Percentiles rank a stretch among this genome's conserved stretches.
Evolutionary conservation across 495 filamentous ascomycete species (phyloP).

Genomic region (Saxophila tyrrhenica): DNA sequence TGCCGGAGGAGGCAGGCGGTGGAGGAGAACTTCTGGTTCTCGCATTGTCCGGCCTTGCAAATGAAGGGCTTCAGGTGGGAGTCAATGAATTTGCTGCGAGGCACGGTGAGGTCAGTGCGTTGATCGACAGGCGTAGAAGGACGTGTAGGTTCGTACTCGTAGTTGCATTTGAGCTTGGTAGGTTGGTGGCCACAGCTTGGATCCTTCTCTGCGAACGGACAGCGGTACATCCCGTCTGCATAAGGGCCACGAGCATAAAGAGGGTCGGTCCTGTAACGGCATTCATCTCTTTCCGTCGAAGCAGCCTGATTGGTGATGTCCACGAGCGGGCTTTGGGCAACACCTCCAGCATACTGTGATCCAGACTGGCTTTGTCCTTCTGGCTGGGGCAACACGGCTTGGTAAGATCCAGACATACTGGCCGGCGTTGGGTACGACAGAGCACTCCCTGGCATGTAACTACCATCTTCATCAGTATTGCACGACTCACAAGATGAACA

Average conservation of each 20-base stretch:
- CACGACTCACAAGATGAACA: background rate
- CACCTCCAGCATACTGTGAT: background rate
- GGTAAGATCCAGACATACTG: background rate
- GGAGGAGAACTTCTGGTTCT: constrained; percentile 74
- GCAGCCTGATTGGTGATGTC: background rate
- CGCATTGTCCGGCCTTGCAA: constrained; percentile 70
- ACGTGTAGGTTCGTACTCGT: constrained; percentile 57
- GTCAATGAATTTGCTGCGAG: constrained; percentile 76
- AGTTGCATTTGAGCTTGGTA: constrained; percentile 92
- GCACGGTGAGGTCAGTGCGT: background rate
- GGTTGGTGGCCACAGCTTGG: constrained; percentile 70
- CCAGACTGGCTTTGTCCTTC: background rate
- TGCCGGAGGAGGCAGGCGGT: constrained; percentile 91
- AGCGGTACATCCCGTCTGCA: constrained; percentile 75
- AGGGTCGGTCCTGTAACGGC: constrained; percentile 48
- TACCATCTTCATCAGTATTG: background rate
- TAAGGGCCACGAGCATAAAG: constrained; percentile 63
- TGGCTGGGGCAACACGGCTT: background rate
- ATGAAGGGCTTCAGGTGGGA: constrained; percentile 89
- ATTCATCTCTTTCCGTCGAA: constrained; percentile 17
- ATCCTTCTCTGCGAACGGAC: constrained; percentile 62
- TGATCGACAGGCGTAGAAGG: background rate
- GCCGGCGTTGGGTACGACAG: background rate
- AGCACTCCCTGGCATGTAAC: background rate
- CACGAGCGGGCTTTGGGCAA: background rate